A percentile compares a stretch with the other conserved stretches of the same genome.
These are phyloP conservation scores for Pinus tabuliformis DNA, from an alignment of 75 land plant species.

Conservation along the genomic window DNA sequence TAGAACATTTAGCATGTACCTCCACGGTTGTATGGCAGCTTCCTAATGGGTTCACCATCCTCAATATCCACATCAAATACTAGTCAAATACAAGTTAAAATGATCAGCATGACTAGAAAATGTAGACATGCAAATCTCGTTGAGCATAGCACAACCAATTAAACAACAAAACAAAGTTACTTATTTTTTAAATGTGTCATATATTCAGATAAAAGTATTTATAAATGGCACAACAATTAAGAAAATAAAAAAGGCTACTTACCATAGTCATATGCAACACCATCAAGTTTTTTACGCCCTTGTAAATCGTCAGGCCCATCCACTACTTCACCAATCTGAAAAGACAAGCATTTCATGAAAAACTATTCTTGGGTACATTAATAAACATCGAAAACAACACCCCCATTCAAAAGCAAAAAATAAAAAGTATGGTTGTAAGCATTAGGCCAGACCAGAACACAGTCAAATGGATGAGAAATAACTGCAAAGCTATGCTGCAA, in stretches of 20 bases:
- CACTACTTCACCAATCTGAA: conserved; percentile 97
- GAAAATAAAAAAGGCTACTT: background rate
- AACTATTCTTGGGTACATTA: no score
- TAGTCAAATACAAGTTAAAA: conserved; percentile 14
- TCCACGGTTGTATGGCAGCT: conserved; percentile 87
- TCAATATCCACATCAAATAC: conserved; percentile 99
- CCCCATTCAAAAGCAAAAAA: no score
- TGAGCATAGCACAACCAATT: background rate
- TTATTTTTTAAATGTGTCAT: no score
- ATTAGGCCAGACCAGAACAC: no score
- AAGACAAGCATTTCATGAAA: no score
- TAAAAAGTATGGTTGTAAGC: no score
- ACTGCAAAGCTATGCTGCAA: no score
- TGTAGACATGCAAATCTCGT: conserved; percentile 1
- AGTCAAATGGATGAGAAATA: no score
- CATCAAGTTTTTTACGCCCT: conserved; percentile 60
- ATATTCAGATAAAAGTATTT: background rate
- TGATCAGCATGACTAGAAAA: background rate
- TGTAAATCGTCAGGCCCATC: conserved; percentile 80
- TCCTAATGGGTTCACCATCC: conserved; percentile 90
- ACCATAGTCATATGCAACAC: conserved; percentile 94
- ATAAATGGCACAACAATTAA: background rate
- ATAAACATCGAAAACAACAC: no score
- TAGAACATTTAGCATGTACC: conserved; percentile 35
- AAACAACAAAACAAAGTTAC: background rate